These are phyloP conservation scores for Paxillus ammoniavirescens DNA, from an alignment of 768 basidiomycete species.

Conservation along the genomic window DNA sequence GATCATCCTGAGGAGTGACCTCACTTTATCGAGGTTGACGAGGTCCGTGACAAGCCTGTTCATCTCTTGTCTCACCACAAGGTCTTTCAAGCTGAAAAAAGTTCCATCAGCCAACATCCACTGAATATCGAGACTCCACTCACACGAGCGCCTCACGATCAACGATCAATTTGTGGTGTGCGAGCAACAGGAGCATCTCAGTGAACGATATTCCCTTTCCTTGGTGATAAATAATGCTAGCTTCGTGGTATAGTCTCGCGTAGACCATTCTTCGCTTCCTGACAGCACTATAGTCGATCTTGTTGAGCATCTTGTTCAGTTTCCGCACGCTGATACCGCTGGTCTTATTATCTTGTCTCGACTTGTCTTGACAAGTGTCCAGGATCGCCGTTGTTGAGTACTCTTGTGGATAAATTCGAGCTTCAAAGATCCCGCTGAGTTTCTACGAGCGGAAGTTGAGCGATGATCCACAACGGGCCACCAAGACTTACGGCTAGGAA, in stretches of 20 bases:
- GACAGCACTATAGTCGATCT: conserved; percentile 64
- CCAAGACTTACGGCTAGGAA: conserved; percentile 74
- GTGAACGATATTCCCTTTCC: conserved; percentile 88
- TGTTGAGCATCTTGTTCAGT: conserved; percentile 54
- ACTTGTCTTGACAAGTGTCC: conserved; percentile 43
- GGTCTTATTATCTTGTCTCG: conserved; percentile 34
- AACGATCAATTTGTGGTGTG: conserved; percentile 89
- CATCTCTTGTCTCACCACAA: conserved; percentile 70
- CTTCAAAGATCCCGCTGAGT: conserved; percentile 85
- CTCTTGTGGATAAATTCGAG: conserved; percentile 76
- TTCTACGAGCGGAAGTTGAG: conserved; percentile 44
- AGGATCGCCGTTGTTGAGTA: conserved; percentile 62
- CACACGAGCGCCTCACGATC: conserved; percentile 88
- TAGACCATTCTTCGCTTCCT: conserved; percentile 68
- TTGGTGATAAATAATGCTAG: conserved; percentile 65
- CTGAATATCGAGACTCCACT: conserved; percentile 29
- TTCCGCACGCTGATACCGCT: conserved; percentile 63
- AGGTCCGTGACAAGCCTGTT: conserved; percentile 80
- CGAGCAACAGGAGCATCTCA: conserved; percentile 81
- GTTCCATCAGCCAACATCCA: background rate
- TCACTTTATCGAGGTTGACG: conserved; percentile 82
- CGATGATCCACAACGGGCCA: background rate
- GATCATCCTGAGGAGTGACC: conserved; percentile 76
- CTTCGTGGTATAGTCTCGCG: conserved; percentile 84
- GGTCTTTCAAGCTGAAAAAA: conserved; percentile 67